Conservation (phyloP, 2,329 filamentous ascomycete species). For the Trichoderma atroviride region DNA sequence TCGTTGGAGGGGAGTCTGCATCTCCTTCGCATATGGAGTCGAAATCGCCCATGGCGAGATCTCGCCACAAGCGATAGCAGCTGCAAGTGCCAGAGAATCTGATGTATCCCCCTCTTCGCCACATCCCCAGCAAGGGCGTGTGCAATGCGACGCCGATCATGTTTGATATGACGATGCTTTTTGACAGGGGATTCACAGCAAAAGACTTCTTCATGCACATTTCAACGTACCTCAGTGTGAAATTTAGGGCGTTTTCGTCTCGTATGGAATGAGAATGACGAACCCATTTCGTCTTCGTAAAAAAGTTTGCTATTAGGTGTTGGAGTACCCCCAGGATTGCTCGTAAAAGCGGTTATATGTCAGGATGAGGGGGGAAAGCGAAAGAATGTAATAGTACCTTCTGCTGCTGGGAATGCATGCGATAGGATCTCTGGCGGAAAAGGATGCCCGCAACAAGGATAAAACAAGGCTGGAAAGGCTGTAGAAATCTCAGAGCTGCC, state of each 20-base stretch:
- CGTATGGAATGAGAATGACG: background rate
- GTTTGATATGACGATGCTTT: background rate
- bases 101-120: background rate
- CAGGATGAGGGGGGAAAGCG: background rate
- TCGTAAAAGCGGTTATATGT: background rate
- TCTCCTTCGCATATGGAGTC: constrained; percentile 25
- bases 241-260: background rate
- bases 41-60: constrained; percentile 15
- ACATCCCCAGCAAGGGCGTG: background rate
- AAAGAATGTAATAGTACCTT: constrained; percentile 33
- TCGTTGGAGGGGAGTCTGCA: constrained; percentile 25
- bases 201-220: background rate
- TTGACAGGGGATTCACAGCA: background rate
- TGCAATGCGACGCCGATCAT: constrained; percentile 1
- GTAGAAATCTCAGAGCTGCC: background rate
- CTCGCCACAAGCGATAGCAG: background rate
- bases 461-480: background rate
- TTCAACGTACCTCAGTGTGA: constrained; percentile 14
- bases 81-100: constrained; percentile 8
- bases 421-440: constrained; percentile 29
- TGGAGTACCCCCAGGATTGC: background rate
- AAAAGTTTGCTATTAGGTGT: background rate
- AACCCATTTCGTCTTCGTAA: background rate
- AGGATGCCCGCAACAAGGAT: background rate
- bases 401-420: constrained; percentile 40